These are phyloP conservation scores for Colletotrichum theobromicola DNA, from an alignment of 2,329 filamentous ascomycete genomes.

Conservation along the genomic window DNA sequence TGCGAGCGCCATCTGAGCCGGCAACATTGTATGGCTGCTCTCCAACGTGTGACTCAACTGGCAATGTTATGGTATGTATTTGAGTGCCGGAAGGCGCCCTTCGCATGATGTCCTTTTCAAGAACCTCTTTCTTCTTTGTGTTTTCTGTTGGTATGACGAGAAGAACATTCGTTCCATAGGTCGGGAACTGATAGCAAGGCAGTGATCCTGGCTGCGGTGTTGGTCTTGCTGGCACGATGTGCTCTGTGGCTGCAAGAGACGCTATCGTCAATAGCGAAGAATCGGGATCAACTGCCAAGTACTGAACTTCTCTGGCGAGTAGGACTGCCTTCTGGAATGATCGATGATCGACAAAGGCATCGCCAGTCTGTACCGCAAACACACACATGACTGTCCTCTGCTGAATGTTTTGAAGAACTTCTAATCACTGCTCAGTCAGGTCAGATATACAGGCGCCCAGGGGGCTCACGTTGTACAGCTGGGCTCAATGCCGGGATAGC, in stretches of 20 bases:
- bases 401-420: background rate
- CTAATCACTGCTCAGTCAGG: background rate
- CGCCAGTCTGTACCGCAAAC: background rate
- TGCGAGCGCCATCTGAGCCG: background rate
- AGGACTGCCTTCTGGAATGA: background rate
- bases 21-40: background rate
- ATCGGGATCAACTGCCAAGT: background rate
- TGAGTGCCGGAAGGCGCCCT: background rate
- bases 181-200: background rate
- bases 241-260: background rate
- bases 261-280: background rate
- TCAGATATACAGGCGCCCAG: background rate
- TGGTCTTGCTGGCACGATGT: background rate
- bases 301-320: background rate
- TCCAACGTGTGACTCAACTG: background rate
- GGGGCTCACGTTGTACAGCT: background rate
- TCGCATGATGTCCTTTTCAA: background rate
- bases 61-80: background rate
- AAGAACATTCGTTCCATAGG: background rate
- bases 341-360: rapidly evolving
- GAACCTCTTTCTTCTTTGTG: background rate
- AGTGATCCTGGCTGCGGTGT: background rate
- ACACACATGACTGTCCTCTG: background rate
- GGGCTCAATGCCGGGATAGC: rapidly evolving
- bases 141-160: background rate